A percentile compares a stretch with the other conserved stretches of the same genome.
Conservation (phyloP, 2,329 filamentous ascomycete genomes). For the Alternaria sp. region DNA sequence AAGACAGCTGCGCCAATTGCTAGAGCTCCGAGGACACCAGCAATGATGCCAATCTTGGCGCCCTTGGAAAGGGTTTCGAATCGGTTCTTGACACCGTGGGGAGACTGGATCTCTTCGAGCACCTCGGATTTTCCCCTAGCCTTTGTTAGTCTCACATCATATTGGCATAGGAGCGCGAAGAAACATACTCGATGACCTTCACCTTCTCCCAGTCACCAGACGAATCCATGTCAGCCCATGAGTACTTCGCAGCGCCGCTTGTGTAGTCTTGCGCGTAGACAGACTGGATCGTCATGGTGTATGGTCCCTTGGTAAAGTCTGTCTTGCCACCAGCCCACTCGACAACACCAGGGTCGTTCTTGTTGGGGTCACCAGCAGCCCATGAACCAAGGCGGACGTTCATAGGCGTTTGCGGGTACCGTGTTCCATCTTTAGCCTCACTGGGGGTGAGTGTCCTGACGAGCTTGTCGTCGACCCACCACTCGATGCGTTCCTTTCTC, state of each 20-base stretch:
- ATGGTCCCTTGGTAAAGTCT: conserved; percentile 72
- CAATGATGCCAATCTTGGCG: conserved; percentile 49
- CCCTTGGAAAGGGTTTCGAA: conserved; percentile 45
- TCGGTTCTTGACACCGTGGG: conserved; percentile 47
- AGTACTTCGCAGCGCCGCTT: conserved; percentile 70
- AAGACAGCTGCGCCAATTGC: conserved; percentile 38
- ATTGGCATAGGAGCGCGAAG: neutral
- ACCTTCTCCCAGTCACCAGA: conserved; percentile 57
- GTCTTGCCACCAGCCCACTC: conserved; percentile 74
- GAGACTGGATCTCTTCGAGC: conserved; percentile 46
- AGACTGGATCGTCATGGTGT: conserved; percentile 77
- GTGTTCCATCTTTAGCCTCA: conserved; percentile 66
- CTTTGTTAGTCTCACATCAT: conserved; percentile 19
- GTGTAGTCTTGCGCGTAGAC: conserved; percentile 65
- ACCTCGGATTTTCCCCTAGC: conserved; percentile 48
- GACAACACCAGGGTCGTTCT: conserved; percentile 45
- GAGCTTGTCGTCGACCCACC: conserved; percentile 69
- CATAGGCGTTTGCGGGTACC: conserved; percentile 79
- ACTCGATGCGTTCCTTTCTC: conserved; percentile 70
- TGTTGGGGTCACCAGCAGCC: conserved; percentile 65
- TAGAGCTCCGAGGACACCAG: conserved; percentile 38
- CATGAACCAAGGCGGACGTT: conserved; percentile 75
- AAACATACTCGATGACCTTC: conserved; percentile 55
- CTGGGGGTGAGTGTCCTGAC: conserved; percentile 69
- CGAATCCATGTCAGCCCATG: conserved; percentile 57